Evolutionary conservation across 2,329 filamentous ascomycete species (phyloP), one percentile per base, ranked within the genome.

Genomic region (Ophiostoma novo-ulmi): DNA sequence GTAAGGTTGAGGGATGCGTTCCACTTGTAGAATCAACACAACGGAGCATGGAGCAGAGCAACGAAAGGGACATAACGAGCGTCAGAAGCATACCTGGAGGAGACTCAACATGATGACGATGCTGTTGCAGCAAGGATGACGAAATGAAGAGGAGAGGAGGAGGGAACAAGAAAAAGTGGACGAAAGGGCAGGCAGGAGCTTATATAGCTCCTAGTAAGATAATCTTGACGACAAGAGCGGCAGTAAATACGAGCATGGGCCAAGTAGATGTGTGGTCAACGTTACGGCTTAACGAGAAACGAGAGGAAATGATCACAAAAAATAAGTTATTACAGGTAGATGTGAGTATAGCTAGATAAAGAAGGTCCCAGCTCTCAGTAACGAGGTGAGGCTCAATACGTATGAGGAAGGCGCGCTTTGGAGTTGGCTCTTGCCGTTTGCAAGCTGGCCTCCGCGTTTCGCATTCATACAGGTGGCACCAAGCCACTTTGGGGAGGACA

Each of bases 81-180:
- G 7, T 48, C 3, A 20, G 17, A 48, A 48, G 17, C 44, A 48
- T 71, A 74, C 73, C 81, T 84, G 81, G 71, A 84, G 80, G 73
- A 84, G 80, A 74, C 83, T 81, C 82, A 83, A 82, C 77, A 74
- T 78, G 77, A 69, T 71, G 71, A 39, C 68, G 72, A 71, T 17
- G 35, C 35, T 38, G 67, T 38, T 17, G 64, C 64, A 41, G 22
- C 64, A 66, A 44, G 64, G 65, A 39, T 63, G 65, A 67, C 64
- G 69, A 58, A 36, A 6, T n/a, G 8, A 38, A 31, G 35, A 38
- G 6, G 22, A n/a, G 48, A 39, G 55, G n/a, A 61, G 11, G 63
- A 52, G 22, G 17, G 14, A 5, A n/a, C 10, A n/a, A 17, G 22
- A 38, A 35, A 36, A 68, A 35, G 20, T 35, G 48, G 63, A 52